phyloP scores from a whole-genome alignment of 495 filamentous ascomycete species.

The Aspergillus funiculosus region DNA sequence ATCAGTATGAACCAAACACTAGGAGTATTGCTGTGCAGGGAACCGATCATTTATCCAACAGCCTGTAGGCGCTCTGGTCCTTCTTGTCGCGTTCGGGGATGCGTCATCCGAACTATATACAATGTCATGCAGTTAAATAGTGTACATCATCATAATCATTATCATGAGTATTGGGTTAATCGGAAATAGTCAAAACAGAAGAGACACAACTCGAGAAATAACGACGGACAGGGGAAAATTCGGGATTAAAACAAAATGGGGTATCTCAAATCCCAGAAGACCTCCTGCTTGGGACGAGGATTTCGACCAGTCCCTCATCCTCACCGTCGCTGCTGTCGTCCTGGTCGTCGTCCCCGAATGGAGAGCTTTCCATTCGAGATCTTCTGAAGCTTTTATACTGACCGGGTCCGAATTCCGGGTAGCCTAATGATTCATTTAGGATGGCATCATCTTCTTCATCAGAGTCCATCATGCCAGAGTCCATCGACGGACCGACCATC shows the following conservation, averaged over 20 bases:
- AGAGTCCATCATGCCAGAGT: conserved; percentile 38
- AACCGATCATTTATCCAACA: conserved; percentile 12
- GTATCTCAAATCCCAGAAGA: conserved; percentile 21
- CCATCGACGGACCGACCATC: conserved; percentile 40
- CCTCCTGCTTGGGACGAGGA: conserved; percentile 40
- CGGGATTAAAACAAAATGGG: background rate
- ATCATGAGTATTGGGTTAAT: conserved; percentile 14
- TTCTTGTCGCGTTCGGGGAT: conserved; percentile 12
- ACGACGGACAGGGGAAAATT: background rate
- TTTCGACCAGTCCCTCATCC: conserved; percentile 47
- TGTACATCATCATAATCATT: conserved; percentile 18
- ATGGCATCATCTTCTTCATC: conserved; percentile 47
- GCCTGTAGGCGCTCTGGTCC: conserved; percentile 9
- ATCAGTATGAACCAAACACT: conserved; percentile 14
- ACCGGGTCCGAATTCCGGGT: conserved; percentile 33
- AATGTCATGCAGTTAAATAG: conserved; percentile 17
- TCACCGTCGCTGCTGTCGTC: conserved; percentile 46
- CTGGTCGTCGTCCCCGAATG: conserved; percentile 37
- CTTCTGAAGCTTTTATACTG: conserved; percentile 34
- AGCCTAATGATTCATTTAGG: conserved; percentile 44
- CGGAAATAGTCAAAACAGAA: conserved; percentile 7
- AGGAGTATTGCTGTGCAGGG: conserved; percentile 1
- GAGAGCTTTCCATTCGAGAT: conserved; percentile 31
- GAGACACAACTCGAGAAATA: background rate
- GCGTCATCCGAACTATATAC: conserved; percentile 11